These are phyloP conservation scores for Eutypella sp. DNA, from an alignment of 2,329 filamentous ascomycete genomes.

Conservation along the genomic window DNA sequence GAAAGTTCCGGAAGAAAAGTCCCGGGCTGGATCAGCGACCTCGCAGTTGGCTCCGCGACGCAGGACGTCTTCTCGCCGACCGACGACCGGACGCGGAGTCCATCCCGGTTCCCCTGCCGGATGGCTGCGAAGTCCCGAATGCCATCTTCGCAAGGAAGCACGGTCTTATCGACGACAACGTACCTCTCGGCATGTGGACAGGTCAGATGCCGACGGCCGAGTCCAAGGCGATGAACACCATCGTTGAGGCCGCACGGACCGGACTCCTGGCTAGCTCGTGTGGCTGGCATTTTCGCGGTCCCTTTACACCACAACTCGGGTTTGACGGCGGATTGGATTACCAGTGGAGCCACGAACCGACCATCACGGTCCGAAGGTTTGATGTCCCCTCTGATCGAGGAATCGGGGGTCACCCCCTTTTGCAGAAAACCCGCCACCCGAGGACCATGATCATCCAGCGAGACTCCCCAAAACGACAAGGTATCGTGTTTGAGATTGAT, in stretches of 20 bases:
- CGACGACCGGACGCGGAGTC: constrained; percentile 7
- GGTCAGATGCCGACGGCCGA: constrained; percentile 38
- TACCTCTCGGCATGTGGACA: constrained; percentile 28
- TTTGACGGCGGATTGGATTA: constrained; percentile 42
- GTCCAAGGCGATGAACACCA: constrained; percentile 33
- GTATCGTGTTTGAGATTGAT: not conserved
- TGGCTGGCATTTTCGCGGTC: constrained; percentile 33
- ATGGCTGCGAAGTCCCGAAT: constrained; percentile 35
- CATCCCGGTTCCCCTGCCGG: constrained; percentile 24
- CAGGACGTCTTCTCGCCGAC: constrained; percentile 13
- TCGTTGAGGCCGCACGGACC: constrained; percentile 21
- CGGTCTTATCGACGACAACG: constrained; percentile 25
- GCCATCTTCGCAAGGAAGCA: constrained; percentile 41
- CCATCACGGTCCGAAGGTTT: constrained; percentile 14
- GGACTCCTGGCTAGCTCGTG: constrained; percentile 20
- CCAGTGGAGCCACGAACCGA: constrained; percentile 26
- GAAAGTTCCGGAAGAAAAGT: constrained; percentile 14
- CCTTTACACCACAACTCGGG: constrained; percentile 40
- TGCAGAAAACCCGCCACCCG: too few species aligned
- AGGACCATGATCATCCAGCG: too few species aligned
- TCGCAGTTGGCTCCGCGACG: constrained; percentile 24
- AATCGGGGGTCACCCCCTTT: too few species aligned
- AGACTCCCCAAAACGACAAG: not conserved
- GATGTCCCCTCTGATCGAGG: constrained; percentile 8
- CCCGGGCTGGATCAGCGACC: constrained; percentile 18